A percentile compares a stretch with the other conserved stretches of the same genome.
Evolutionary conservation across 345 rosid species (phyloP).

Genomic region (Melastoma malabathricum): DNA sequence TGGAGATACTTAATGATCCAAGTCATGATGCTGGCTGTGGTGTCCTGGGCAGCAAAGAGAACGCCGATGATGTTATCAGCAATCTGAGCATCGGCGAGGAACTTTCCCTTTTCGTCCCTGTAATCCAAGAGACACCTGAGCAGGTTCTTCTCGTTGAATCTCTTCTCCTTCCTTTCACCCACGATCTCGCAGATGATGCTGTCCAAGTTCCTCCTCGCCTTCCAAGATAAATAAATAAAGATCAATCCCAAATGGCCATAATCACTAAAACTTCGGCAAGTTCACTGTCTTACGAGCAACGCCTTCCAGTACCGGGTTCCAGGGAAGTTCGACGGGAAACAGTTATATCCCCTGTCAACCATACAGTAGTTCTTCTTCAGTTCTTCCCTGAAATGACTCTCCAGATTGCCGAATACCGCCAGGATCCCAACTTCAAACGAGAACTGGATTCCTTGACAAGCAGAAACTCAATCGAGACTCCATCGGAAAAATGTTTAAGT

Average conservation of each 20-base stretch:
- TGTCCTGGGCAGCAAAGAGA: constrained; percentile 67
- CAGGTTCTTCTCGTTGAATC: constrained; percentile 25
- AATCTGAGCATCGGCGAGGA: constrained; percentile 28
- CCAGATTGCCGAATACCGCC: constrained; percentile 62
- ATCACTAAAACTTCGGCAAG: too few species aligned
- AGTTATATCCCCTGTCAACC: constrained; percentile 75
- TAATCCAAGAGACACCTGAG: constrained; percentile 36
- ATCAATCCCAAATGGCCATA: background rate
- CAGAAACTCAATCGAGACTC: constrained; percentile 2
- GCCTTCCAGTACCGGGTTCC: constrained; percentile 72
- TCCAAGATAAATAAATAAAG: background rate
- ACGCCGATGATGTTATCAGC: constrained; percentile 62
- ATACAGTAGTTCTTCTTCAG: constrained; percentile 55
- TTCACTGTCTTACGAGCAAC: constrained; percentile 15
- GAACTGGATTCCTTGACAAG: constrained; percentile 29
- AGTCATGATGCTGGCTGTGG: constrained; percentile 67
- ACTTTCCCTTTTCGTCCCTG: constrained; percentile 28
- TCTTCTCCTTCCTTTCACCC: constrained; percentile 39
- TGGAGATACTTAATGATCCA: constrained; percentile 73
- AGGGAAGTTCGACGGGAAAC: constrained; percentile 62
- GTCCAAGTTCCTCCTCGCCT: constrained; percentile 51
- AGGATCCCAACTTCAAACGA: constrained; percentile 77
- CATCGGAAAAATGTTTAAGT: background rate
- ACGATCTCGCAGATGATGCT: constrained; percentile 35
- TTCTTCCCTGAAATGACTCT: constrained; percentile 41